Conservation (phyloP, 1,139 yeast species). For the Debaryomyces nepalensis region DNA sequence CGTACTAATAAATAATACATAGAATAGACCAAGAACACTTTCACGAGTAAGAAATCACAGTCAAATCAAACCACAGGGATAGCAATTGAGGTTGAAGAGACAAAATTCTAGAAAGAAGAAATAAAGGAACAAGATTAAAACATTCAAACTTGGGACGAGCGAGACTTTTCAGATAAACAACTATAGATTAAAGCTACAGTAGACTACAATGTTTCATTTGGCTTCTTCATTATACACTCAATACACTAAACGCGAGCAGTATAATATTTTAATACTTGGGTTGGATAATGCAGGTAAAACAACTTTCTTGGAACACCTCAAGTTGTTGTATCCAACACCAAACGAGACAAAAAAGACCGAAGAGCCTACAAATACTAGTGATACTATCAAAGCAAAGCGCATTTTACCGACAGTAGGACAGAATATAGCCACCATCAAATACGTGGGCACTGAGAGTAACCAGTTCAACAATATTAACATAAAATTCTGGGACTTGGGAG, state of each 20-base stretch:
- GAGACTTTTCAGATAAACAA: neutral
- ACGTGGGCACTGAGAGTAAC: constrained; percentile 34
- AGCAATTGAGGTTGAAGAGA: neutral
- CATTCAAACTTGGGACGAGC: neutral
- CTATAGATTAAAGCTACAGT: neutral
- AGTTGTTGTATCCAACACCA: constrained; percentile 42
- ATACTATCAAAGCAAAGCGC: constrained; percentile 42
- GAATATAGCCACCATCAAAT: constrained; percentile 56
- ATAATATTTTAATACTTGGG: constrained; percentile 76
- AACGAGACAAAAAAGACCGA: constrained; percentile 25
- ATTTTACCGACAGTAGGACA: constrained; percentile 61
- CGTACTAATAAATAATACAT: neutral
- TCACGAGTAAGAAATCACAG: neutral
- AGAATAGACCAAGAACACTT: neutral
- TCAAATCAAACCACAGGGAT: constrained; percentile 1
- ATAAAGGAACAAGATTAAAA: neutral
- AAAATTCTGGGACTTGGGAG: constrained; percentile 96
- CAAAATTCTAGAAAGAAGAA: neutral
- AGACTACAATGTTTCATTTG: constrained; percentile 44
- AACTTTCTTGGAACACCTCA: constrained; percentile 50
- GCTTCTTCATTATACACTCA: constrained; percentile 53
- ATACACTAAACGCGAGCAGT: constrained; percentile 53
- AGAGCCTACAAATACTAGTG: constrained; percentile 26
- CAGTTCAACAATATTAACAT: constrained; percentile 58
- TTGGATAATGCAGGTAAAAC: constrained; percentile 97